Base-by-base conservation (phyloP, 2,329 filamentous ascomycete species). In the Fusarium phyllophilum region DNA sequence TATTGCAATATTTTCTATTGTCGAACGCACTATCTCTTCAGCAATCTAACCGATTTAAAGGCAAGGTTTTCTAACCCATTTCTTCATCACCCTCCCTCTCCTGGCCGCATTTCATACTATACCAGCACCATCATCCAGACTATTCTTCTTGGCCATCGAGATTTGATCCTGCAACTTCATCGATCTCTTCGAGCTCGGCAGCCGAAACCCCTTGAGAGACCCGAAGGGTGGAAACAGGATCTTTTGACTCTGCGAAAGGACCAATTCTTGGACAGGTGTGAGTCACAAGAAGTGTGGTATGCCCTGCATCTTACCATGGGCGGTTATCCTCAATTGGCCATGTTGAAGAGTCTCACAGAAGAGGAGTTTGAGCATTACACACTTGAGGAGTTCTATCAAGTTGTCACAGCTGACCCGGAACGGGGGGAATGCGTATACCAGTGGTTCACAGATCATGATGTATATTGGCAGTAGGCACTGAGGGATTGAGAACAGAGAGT, bases 261-360 rank as follows among this genome's bases (percentile, higher is more conserved):
- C 12, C 8, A 20, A 18, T 46, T 46, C 44, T 14, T 46, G 8
- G 8, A 20, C 8, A 8, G 12, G 12, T 0, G 4, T 29, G 0
- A 1, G 2, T 6, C 1, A 2, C 18, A 10, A 29, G 8, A 20
- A 14, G 1, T 3, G 18, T 20, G 12, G 8, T 26, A 20, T 29
- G 0, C 7, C 24, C 0, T 10, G 4, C 24, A 46, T 46, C 24
- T 20, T 29, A 0, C 10, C 12, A 4, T 29, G 4, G 44, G 44
- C 18, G 24, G 44, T 3, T 14, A 29, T 29, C 24, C 44, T 15
- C 13, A 3, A 29, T 22, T 29, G 6, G 24, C 8, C 12, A 29
- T 15, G 13, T 29, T 46, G 8, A 20, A 46, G 24, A 29, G 44
- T 46, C 44, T 46, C 6, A 29, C 24, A 4, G 18, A 8, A 10